Evolutionary conservation across 768 basidiomycete species (phyloP), one percentile per base, ranked within the genome.

Genomic region (Scleroderma bovista): DNA sequence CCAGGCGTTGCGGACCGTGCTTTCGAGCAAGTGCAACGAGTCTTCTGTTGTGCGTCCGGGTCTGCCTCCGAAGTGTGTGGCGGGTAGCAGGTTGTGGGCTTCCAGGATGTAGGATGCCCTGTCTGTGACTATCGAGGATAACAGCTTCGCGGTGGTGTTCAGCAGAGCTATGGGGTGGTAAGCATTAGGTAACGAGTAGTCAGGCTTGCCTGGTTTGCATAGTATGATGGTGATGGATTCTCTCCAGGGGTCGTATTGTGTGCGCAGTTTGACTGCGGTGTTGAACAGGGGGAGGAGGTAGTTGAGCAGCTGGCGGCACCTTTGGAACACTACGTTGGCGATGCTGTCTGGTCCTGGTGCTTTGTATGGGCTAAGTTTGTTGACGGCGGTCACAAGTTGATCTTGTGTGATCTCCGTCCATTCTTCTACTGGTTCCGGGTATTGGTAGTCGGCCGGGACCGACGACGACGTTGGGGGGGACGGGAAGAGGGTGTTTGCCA

Each of bases 141-240:
- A 63, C 0, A 69, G 17, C 37, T 74, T 75, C 0, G 51, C 62
- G 0, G 63, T 46, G 0, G 64, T 66, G 37, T 69, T 52, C 2
- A 72, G 57, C 0, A 75, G 67, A 0, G 64, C 66, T 2, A 77
- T 72, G 0, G 73, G 75, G 0, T 66, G 50, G 45, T 68, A 70
- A 1, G 72, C 65, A 26, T 66, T 69, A 0, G 73, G 51, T 6
- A 57, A 32, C 0, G 58, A 46, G 56, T 78, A 77, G 52, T 64
- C 46, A 0, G 60, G 47, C 34, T 66, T 64, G 0, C 69, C 67
- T 0, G 71, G 72, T 46, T 78, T 76, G 0, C 58, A 44, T 0
- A 75, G 53, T 0, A 72, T 60, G 0, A 69, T 47, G 1, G 66
- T 71, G 0, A 48, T 62, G 22, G 59, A 70, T 0, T 51, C 12